Conservation (phyloP, 106 monocot species). For the Amphibolis antarctica region DNA sequence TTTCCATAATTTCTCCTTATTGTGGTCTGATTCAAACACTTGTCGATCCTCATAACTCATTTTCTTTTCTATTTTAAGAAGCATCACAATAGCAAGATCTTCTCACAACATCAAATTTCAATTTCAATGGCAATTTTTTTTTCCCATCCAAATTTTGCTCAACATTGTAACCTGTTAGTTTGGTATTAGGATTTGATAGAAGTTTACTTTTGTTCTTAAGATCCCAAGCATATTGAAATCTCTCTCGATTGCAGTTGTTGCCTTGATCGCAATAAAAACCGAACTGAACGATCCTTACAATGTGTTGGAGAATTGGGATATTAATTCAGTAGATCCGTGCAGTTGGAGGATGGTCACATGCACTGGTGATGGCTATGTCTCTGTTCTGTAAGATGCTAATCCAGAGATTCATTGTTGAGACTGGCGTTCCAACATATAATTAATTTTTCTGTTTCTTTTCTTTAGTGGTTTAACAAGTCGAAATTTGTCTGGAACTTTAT, state of each 20-base stretch:
- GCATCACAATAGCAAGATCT: no score
- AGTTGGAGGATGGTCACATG: conserved; percentile 99
- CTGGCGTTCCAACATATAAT: neutral
- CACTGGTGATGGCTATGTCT: conserved; percentile 77
- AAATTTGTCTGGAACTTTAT: conserved; percentile 76
- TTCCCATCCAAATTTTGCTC: no score
- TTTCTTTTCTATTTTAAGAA: no score
- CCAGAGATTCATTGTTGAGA: neutral
- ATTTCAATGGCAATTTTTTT: no score
- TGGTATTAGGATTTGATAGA: neutral
- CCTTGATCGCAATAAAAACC: conserved; percentile 68
- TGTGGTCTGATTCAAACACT: no score
- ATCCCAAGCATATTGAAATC: neutral
- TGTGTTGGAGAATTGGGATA: conserved; percentile 88
- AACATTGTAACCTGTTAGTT: no score
- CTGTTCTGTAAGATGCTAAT: conserved; percentile 50
- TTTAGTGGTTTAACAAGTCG: conserved; percentile 78
- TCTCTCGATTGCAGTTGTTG: conserved; percentile 55
- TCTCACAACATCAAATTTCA: no score
- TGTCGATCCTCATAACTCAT: no score
- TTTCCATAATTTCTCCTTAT: no score
- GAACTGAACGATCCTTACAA: conserved; percentile 75
- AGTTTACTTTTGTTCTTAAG: neutral
- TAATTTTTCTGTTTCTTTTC: neutral
- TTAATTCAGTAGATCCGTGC: conserved; percentile 95